Base-by-base conservation (phyloP, 495 filamentous ascomycete species). In the Neurospora sp. region DNA sequence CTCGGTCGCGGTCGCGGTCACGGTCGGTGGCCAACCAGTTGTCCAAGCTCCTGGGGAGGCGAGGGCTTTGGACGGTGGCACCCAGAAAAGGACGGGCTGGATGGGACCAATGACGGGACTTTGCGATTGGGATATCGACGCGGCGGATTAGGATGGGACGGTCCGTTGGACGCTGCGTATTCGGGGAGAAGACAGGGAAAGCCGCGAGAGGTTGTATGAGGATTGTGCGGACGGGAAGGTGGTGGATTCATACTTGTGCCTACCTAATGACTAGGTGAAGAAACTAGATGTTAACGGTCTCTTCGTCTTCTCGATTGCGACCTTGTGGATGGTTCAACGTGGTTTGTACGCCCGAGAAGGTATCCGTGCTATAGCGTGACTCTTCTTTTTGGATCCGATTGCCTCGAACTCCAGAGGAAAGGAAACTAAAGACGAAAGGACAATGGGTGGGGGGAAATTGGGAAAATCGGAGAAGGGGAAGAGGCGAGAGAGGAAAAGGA, bases 331-430 rank as follows among this genome's bases (percentile, higher is more conserved):
- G 8, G 70, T 68, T 68, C 69, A 72, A 61, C 1, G 59, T 39
- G 31, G 73, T 74, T 70, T 59, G 53, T 72, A 70, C 41, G 37
- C 71, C 61, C 73, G 59, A 35, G 48, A 59, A 17, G 45, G 53
- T 61, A 61, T 61, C 12, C 27, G 53, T 61, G 27, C 53, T 35
- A 61, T 61, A 61, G 53, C 53, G 53, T 61, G 53, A 31, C 27
- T 61, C 53, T 27, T 61, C 14, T 31, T 35, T 35, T 61, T 35
- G 53, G 53, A 35, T 35, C 53, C 53, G 69, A 69, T 72, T 70
- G 42, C 27, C n/a, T 72, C n/a, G 41, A 59, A 42, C 10, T 72
- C 73, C 71, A 68, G 71, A 71, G 69, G 74, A 70, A 38, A 71
- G 44, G 48, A 59, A 53, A 31, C 27, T n/a, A 69, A 40, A 70